phyloP scores from a whole-genome alignment of 2,329 filamentous ascomycete species.

The Cladobotryum mycophilum region DNA sequence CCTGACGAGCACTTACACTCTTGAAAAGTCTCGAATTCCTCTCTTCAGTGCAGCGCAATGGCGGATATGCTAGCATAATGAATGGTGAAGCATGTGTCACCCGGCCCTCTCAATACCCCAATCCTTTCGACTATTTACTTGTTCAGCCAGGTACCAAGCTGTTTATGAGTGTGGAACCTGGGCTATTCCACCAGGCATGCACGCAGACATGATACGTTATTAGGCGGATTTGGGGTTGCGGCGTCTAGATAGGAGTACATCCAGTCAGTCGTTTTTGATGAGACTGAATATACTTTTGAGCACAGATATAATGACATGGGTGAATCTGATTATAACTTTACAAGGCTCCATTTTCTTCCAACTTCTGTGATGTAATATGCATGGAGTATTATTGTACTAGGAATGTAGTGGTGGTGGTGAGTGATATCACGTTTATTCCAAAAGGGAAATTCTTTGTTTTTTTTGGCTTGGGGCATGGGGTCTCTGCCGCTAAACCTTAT shows the following conservation, averaged over 20 bases:
- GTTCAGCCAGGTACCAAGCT: slow-evolving; percentile 15
- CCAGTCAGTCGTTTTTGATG: slow-evolving; percentile 18
- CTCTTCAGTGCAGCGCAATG: slow-evolving; percentile 9
- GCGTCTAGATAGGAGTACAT: slow-evolving; percentile 19
- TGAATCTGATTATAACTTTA: neutral
- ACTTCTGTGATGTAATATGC: too few relatives aligned
- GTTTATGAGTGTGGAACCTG: slow-evolving; percentile 9
- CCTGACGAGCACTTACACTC: neutral
- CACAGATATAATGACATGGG: neutral
- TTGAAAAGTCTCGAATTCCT: neutral
- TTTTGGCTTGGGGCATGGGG: too few relatives aligned
- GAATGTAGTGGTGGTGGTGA: too few relatives aligned
- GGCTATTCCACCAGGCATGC: slow-evolving; percentile 18
- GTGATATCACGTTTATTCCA: too few relatives aligned
- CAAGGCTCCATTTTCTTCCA: neutral
- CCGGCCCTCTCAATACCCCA: slow-evolving; percentile 7
- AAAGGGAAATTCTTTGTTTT: too few relatives aligned
- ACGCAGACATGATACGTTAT: slow-evolving; percentile 11
- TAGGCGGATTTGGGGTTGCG: slow-evolving; percentile 11
- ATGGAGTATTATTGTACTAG: neutral
- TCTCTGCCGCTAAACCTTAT: too few relatives aligned
- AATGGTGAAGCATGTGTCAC: slow-evolving; percentile 9
- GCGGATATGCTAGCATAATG: slow-evolving; percentile 15
- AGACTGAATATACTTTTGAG: slow-evolving; percentile 15
- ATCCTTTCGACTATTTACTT: slow-evolving; percentile 12